Conservation (phyloP, 768 basidiomycete species). For the Russula earlei region DNA sequence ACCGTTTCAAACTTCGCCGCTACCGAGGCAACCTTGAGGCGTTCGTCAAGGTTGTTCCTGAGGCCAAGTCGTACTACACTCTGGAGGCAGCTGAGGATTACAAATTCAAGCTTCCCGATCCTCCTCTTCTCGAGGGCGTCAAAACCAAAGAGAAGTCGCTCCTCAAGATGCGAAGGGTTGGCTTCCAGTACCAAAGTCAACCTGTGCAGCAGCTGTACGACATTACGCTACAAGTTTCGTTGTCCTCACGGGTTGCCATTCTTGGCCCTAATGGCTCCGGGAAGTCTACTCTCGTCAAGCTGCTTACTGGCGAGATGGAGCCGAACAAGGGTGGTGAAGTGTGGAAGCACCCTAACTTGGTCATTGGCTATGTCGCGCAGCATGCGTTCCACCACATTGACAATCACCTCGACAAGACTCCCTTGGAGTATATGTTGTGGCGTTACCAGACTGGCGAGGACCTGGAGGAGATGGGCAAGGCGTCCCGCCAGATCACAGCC, state of each 20-base stretch:
- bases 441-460: conserved; percentile 99
- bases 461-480: conserved; percentile 93
- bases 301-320: conserved; percentile 95
- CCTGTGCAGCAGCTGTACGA: conserved; percentile 85
- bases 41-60: conserved; percentile 90
- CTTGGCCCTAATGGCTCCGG: conserved; percentile 99
- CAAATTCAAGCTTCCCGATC: conserved; percentile 96
- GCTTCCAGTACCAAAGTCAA: conserved; percentile 90
- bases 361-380: conserved; percentile 98
- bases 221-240: conserved; percentile 92
- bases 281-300: conserved; percentile 94
- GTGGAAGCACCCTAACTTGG: conserved; percentile 99
- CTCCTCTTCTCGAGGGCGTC: conserved; percentile 96
- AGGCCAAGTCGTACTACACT: conserved; percentile 96
- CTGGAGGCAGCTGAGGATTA: conserved; percentile 95
- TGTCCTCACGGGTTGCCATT: conserved; percentile 96
- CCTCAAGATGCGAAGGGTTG: conserved; percentile 95
- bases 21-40: conserved; percentile 93
- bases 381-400: conserved; percentile 99
- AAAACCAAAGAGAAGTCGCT: conserved; percentile 99
- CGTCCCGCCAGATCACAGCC: conserved; percentile 74
- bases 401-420: conserved; percentile 96
- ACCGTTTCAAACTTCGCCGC: conserved; percentile 95
- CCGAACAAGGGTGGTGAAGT: conserved; percentile 93
- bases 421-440: conserved; percentile 99